Evolutionary conservation across 2,329 filamentous ascomycete genomes (phyloP).

Genomic region (Pseudophaeomoniella oleicola): DNA sequence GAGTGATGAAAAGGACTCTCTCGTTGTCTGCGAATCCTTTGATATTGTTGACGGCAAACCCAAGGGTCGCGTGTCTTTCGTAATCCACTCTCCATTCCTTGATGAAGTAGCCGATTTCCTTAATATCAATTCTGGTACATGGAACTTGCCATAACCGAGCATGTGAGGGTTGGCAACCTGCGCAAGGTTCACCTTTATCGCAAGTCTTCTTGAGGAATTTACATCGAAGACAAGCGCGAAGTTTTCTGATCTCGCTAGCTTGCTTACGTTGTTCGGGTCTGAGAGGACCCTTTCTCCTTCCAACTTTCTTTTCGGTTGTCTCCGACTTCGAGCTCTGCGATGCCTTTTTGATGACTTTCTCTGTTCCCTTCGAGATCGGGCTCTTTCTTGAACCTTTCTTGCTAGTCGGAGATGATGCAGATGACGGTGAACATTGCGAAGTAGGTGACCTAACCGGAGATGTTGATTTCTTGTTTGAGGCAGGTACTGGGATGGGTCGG

Average conservation of each 20-base stretch:
- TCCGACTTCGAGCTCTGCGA: constrained; percentile 67
- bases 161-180: constrained; percentile 88
- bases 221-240: constrained; percentile 84
- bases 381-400: constrained; percentile 57
- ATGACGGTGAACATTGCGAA: constrained; percentile 46
- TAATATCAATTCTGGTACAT: constrained; percentile 95
- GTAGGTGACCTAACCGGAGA: constrained; percentile 44
- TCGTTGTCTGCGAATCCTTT: constrained; percentile 60
- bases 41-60: constrained; percentile 87
- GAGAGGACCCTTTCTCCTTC: constrained; percentile 75
- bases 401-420: constrained; percentile 45
- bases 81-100: constrained; percentile 98
- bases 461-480: constrained; percentile 47
- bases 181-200: constrained; percentile 92
- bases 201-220: constrained; percentile 99
- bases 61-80: constrained; percentile 73
- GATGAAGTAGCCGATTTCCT: constrained; percentile 97
- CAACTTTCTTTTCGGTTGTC: constrained; percentile 78
- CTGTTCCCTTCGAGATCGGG: constrained; percentile 66
- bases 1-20: constrained; percentile 75
- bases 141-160: constrained; percentile 94
- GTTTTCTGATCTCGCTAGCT: constrained; percentile 89
- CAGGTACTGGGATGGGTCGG: constrained; percentile 45
- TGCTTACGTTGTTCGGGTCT: constrained; percentile 90
- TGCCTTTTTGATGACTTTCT: constrained; percentile 66